Evolutionary conservation across 257 asterid species (phyloP).

Genomic region (Craterostigma plantagineum): DNA sequence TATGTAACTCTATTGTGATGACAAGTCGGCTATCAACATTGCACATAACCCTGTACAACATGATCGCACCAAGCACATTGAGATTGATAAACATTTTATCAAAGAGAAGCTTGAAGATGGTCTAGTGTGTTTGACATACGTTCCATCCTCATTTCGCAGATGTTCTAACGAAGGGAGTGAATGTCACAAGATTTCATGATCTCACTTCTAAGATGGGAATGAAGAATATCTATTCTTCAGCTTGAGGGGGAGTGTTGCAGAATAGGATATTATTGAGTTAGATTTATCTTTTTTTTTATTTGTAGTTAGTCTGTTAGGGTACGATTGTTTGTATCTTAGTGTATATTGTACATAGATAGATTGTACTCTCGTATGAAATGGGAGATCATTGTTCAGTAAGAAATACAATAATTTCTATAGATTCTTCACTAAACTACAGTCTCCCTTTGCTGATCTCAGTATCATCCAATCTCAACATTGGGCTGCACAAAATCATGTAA

Average conservation of each 20-base stretch:
- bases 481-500: conserved; percentile 31
- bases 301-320: too few relatives aligned
- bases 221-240: background rate
- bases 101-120: background rate
- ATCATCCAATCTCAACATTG: conserved; percentile 78
- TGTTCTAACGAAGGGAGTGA: too few relatives aligned
- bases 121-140: background rate
- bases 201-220: background rate
- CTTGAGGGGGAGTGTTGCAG: background rate
- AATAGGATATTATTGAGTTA: background rate
- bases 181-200: background rate
- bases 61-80: background rate
- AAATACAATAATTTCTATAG: too few relatives aligned
- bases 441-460: conserved; percentile 73
- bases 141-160: background rate
- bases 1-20: background rate
- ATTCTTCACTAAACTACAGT: too few relatives aligned
- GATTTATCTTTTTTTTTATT: too few relatives aligned
- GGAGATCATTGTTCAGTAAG: too few relatives aligned
- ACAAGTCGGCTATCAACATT: background rate
- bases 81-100: background rate
- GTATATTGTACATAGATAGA: too few relatives aligned
- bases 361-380: too few relatives aligned
- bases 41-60: conserved; percentile 1
- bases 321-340: too few relatives aligned